These are phyloP conservation scores for Rhizoclosmatium sp. DNA, from an alignment of 192 early-diverging fungal genomes.

Conservation along the genomic window DNA sequence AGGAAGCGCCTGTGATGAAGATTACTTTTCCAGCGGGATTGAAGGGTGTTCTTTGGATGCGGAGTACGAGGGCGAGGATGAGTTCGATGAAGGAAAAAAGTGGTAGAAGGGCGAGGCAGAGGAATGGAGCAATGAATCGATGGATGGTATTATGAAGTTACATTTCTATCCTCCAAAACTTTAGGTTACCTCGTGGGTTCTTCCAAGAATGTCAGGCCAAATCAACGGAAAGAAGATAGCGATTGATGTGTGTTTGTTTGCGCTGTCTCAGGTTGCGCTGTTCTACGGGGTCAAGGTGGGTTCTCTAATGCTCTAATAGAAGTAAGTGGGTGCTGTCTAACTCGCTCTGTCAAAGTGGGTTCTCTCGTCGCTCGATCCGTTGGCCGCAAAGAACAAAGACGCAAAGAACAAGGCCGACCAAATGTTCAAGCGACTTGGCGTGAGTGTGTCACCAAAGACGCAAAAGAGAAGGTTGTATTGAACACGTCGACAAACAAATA, in stretches of 20 bases:
- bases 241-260: slow-evolving; percentile 76
- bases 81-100: background rate
- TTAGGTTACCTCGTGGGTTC: no score
- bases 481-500: slow-evolving; percentile 8
- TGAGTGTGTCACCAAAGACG: slow-evolving; percentile 39
- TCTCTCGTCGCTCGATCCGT: slow-evolving; percentile 76
- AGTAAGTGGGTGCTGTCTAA: no score
- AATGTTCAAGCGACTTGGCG: slow-evolving; percentile 74
- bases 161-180: no score
- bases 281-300: slow-evolving; percentile 74
- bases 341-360: slow-evolving; percentile 56
- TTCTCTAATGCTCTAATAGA: no score
- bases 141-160: no score
- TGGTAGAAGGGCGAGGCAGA: background rate
- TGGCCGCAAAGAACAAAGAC: slow-evolving; percentile 73
- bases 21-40: background rate
- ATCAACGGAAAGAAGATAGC: slow-evolving; percentile 29
- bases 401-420: slow-evolving; percentile 79
- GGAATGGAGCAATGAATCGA: no score
- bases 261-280: slow-evolving; percentile 85
- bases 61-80: background rate
- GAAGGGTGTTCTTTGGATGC: background rate
- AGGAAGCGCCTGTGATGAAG: slow-evolving; percentile 79
- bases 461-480: background rate
- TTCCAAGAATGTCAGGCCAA: background rate